phyloP scores from a whole-genome alignment of 306 rosid species.

The Sechiopsis laciniata region DNA sequence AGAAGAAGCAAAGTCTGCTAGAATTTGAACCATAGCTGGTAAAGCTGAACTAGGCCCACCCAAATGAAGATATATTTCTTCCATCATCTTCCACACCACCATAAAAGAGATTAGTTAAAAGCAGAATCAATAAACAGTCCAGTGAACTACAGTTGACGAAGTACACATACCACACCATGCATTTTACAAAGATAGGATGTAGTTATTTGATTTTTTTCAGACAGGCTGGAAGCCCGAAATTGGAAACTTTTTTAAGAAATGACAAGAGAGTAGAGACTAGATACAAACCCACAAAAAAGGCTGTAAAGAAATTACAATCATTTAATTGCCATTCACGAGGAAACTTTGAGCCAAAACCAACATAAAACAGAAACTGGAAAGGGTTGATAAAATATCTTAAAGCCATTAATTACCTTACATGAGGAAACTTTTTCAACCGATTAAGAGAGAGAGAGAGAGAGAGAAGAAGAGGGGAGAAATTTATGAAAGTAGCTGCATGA shows the following conservation, averaged over 20 bases:
- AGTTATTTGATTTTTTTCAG: neutral
- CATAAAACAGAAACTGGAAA: neutral
- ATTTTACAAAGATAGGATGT: neutral
- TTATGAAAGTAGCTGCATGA: neutral
- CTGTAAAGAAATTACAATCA: neutral
- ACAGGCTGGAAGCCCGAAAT: neutral
- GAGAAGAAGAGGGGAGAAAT: neutral
- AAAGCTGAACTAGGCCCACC: conserved; percentile 71
- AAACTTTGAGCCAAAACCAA: neutral
- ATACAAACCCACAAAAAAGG: too few relatives aligned
- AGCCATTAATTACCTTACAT: neutral
- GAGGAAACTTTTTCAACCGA: neutral
- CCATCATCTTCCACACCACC: conserved; percentile 78
- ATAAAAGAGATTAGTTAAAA: conserved; percentile 18
- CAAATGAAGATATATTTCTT: conserved; percentile 83
- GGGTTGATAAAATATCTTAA: neutral
- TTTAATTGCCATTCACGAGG: neutral
- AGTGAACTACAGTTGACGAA: neutral
- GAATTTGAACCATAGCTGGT: conserved; percentile 88
- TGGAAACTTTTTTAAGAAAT: neutral
- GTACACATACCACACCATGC: neutral
- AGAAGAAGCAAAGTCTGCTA: conserved; percentile 81
- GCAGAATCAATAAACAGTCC: neutral
- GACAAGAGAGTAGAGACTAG: too few relatives aligned
- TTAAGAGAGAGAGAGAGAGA: conserved; percentile 11